phyloP scores from a whole-genome alignment of 1,284 basidiomycete species.

The Lentinula novae-zelandiae region DNA sequence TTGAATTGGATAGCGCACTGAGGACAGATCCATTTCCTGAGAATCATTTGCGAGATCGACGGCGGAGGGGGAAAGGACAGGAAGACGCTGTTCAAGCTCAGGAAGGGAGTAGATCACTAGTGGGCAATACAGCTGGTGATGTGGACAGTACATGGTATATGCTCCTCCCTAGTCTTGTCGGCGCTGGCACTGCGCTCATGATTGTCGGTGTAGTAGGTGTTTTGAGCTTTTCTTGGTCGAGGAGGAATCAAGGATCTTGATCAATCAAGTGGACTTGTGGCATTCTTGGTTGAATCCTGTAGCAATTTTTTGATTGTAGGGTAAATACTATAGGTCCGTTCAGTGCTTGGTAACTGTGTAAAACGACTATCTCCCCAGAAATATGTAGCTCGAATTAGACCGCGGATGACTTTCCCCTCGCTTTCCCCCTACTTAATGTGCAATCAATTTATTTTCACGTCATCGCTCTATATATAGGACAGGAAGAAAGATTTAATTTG shows the following conservation, averaged over 20 bases:
- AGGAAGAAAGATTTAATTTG: too few species aligned
- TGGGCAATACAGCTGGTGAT: constrained; percentile 35
- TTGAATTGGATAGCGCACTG: constrained; percentile 37
- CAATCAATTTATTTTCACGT: too few species aligned
- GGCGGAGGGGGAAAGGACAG: constrained; percentile 2
- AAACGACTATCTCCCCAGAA: too few species aligned
- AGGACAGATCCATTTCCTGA: constrained; percentile 26
- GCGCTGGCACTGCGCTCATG: constrained; percentile 73
- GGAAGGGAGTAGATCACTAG: constrained; percentile 44
- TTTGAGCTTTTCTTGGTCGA: constrained; percentile 67
- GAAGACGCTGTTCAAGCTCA: constrained; percentile 35
- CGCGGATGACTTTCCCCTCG: too few species aligned
- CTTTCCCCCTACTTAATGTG: too few species aligned
- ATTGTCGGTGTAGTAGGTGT: constrained; percentile 74
- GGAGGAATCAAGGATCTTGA: constrained; percentile 61
- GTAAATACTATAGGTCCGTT: too few species aligned
- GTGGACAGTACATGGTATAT: constrained; percentile 73
- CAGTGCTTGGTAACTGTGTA: too few species aligned
- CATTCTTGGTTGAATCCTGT: background rate
- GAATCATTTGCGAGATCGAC: background rate
- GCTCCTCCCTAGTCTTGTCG: constrained; percentile 62
- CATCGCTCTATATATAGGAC: too few species aligned
- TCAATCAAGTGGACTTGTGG: background rate
- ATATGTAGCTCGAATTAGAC: too few species aligned
- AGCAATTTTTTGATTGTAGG: background rate